These are phyloP conservation scores for Jatropha multifida DNA, from an alignment of 441 rosid genomes.

Conservation along the genomic window DNA sequence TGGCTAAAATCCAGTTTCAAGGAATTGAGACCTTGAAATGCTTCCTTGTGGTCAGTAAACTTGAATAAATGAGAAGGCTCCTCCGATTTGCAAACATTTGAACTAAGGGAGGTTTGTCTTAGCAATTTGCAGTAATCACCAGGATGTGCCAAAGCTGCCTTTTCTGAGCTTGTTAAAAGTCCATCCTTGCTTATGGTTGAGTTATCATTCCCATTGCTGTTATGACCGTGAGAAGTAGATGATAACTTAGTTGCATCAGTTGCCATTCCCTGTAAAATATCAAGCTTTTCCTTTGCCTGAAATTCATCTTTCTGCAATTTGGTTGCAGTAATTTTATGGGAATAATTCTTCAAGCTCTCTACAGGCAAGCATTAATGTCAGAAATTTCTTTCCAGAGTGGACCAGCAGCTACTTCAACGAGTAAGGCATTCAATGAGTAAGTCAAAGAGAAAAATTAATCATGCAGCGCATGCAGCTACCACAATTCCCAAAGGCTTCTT, in stretches of 20 bases:
- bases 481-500: too few species aligned
- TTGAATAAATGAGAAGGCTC: not conserved
- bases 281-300: slow-evolving; percentile 11
- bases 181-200: not conserved
- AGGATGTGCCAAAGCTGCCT: not conserved
- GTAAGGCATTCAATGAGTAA: not conserved
- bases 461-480: too few species aligned
- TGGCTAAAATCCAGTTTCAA: slow-evolving; percentile 17
- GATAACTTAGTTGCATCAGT: not conserved
- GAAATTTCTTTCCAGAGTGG: not conserved
- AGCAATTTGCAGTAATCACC: slow-evolving; percentile 8
- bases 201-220: not conserved
- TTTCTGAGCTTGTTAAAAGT: not conserved
- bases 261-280: not conserved
- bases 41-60: not conserved
- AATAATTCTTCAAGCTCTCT: slow-evolving; percentile 16
- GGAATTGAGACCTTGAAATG: slow-evolving; percentile 3
- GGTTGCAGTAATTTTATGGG: not conserved
- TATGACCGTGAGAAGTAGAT: not conserved
- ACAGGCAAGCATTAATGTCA: not conserved
- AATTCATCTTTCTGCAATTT: slow-evolving; percentile 11
- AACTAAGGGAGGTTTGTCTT: not conserved
- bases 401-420: not conserved
- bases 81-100: not conserved
- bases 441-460: too few species aligned